These are phyloP conservation scores for Lachnellula suecica DNA, from an alignment of 2,329 filamentous ascomycete species.

Conservation along the genomic window DNA sequence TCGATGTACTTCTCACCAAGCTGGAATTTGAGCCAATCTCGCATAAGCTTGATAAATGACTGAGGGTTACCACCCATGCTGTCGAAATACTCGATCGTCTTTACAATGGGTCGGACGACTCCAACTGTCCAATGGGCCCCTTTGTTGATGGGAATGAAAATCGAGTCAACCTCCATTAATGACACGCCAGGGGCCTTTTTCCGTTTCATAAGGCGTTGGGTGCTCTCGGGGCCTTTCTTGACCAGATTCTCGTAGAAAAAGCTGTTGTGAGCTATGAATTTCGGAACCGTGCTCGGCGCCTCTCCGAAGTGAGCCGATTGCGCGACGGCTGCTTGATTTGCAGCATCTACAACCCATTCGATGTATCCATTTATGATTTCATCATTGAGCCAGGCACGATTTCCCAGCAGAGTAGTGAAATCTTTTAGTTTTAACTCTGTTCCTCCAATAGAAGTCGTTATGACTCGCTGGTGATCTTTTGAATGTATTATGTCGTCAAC, in stretches of 20 bases:
- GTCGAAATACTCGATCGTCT: slow-evolving; percentile 68
- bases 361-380: slow-evolving; percentile 71
- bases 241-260: slow-evolving; percentile 62
- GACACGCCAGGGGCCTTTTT: slow-evolving; percentile 58
- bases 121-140: slow-evolving; percentile 70
- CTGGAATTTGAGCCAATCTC: slow-evolving; percentile 57
- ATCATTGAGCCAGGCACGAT: slow-evolving; percentile 71
- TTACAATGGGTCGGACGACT: slow-evolving; percentile 60
- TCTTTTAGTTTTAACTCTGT: slow-evolving; percentile 55
- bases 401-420: slow-evolving; percentile 59
- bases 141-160: slow-evolving; percentile 69
- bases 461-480: slow-evolving; percentile 27
- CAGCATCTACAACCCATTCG: slow-evolving; percentile 55
- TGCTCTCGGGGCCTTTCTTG: slow-evolving; percentile 45
- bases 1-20: slow-evolving; percentile 54
- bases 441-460: slow-evolving; percentile 49
- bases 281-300: slow-evolving; percentile 49
- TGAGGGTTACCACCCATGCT: slow-evolving; percentile 50
- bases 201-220: slow-evolving; percentile 56
- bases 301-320: slow-evolving; percentile 22
- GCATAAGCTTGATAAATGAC: slow-evolving; percentile 41
- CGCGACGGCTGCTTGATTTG: slow-evolving; percentile 56
- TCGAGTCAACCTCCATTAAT: slow-evolving; percentile 62
- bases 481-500: slow-evolving; percentile 34
- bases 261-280: slow-evolving; percentile 62